Conservation (phyloP, 164 flowering plant species). For the Kalanchoe fedtschenkoi region DNA sequence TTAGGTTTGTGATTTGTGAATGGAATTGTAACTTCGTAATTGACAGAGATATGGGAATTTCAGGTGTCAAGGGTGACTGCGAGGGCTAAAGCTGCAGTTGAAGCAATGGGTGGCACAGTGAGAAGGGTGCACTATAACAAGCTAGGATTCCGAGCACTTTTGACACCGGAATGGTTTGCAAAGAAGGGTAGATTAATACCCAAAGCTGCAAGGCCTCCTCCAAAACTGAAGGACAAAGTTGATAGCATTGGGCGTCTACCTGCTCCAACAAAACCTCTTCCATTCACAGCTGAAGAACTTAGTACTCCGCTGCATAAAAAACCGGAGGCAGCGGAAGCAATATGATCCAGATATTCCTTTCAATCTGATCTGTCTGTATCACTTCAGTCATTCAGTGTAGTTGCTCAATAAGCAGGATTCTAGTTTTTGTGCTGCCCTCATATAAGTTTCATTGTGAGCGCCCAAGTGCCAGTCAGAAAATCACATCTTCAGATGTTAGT, state of each 20-base stretch:
- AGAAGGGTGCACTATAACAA: constrained; percentile 91
- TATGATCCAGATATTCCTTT: not conserved
- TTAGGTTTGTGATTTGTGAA: too few species aligned
- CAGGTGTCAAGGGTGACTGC: too few species aligned
- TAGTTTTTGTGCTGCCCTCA: too few species aligned
- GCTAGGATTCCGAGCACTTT: constrained; percentile 78
- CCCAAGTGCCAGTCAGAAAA: too few species aligned
- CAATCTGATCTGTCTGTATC: not conserved
- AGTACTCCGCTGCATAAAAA: constrained; percentile 15
- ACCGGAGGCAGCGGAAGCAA: constrained; percentile 15
- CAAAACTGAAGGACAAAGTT: constrained; percentile 71
- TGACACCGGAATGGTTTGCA: constrained; percentile 93
- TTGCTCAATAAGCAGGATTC: not conserved
- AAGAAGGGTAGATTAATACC: constrained; percentile 92
- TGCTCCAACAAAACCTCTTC: constrained; percentile 90
- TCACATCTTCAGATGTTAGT: too few species aligned
- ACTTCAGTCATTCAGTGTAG: not conserved
- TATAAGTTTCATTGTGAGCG: too few species aligned
- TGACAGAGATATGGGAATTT: not conserved
- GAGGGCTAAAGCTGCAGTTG: constrained; percentile 82
- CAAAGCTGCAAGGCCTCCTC: constrained; percentile 87
- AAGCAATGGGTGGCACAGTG: constrained; percentile 94
- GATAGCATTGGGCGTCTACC: constrained; percentile 96
- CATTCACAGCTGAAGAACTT: constrained; percentile 38
- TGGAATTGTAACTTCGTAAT: not conserved